Percentiles rank a stretch among this genome's conserved stretches.
These are phyloP conservation scores for Lentinula aciculospora DNA, from an alignment of 768 basidiomycete species.

Conservation along the genomic window DNA sequence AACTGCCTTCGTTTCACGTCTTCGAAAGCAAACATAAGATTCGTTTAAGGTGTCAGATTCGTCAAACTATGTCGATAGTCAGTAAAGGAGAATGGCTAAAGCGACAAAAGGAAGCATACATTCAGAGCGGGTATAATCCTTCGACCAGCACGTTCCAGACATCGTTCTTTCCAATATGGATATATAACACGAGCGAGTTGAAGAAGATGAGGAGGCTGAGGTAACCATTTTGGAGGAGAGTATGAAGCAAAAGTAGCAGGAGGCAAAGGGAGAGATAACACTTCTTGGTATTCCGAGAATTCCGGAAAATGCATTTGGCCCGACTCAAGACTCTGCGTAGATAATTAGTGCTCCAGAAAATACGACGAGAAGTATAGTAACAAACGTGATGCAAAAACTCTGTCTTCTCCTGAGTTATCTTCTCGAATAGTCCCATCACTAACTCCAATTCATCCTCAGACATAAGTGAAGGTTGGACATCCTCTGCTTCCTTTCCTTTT, in stretches of 20 bases:
- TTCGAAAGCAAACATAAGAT: constrained; percentile 95
- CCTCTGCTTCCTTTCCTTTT: constrained; percentile 81
- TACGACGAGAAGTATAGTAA: constrained; percentile 12
- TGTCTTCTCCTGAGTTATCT: constrained; percentile 81
- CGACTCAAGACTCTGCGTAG: constrained; percentile 49
- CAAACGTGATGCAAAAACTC: constrained; percentile 88
- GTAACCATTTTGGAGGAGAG: constrained; percentile 63
- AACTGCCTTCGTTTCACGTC: constrained; percentile 89
- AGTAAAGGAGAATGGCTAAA: background rate
- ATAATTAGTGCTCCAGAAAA: background rate
- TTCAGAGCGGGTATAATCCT: constrained; percentile 85
- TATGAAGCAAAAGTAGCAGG: constrained; percentile 66
- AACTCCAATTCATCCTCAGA: constrained; percentile 92
- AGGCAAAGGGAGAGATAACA: constrained; percentile 55
- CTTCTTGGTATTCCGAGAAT: constrained; percentile 68
- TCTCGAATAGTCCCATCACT: constrained; percentile 93
- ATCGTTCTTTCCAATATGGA: constrained; percentile 86
- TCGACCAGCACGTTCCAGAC: constrained; percentile 74
- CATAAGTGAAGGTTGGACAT: constrained; percentile 56
- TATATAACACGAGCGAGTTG: constrained; percentile 73
- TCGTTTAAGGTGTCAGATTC: constrained; percentile 87
- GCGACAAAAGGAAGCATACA: constrained; percentile 40
- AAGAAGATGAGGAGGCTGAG: constrained; percentile 53
- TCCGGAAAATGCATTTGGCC: constrained; percentile 61
- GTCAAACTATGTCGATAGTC: constrained; percentile 51